Evolutionary conservation across 176 grass and related monocot species (phyloP).

Genomic region (Tillandsia fasciculata): DNA sequence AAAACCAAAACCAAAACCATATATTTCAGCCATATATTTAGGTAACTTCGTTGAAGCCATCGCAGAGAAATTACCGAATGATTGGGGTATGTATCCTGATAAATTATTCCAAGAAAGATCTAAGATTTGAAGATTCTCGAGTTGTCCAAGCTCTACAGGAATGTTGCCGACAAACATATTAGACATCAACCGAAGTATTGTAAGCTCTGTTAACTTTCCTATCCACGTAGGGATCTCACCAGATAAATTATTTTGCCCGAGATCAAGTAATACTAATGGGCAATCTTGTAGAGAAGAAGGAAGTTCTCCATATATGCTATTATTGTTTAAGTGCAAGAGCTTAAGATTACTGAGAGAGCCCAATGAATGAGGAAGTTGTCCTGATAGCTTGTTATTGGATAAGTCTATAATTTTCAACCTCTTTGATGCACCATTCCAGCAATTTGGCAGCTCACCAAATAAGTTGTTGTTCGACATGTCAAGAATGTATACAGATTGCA

Average conservation of each 20-base stretch:
- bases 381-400: not conserved
- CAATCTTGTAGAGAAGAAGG: constrained; percentile 16
- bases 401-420: not conserved
- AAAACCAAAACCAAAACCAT: not conserved
- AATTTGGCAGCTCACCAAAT: constrained; percentile 1
- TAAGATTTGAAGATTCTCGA: constrained; percentile 16
- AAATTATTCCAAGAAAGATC: constrained; percentile 27
- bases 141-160: not conserved
- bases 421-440: not conserved
- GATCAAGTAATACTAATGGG: constrained; percentile 13
- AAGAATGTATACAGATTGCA: not conserved
- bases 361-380: not conserved
- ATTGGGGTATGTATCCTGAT: constrained; percentile 16
- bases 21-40: not conserved
- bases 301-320: constrained; percentile 29
- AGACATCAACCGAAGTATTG: constrained; percentile 7
- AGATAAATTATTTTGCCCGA: constrained; percentile 25
- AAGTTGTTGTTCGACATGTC: constrained; percentile 20
- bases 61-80: constrained; percentile 13
- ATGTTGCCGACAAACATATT: constrained; percentile 38
- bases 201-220: not conserved
- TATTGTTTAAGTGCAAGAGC: constrained; percentile 16
- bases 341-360: not conserved
- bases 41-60: not conserved
- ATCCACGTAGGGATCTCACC: constrained; percentile 38